Evolutionary conservation across 2,329 filamentous ascomycete genomes (phyloP), one percentile per base, ranked within the genome.

Genomic region (Shiraia sp.): DNA sequence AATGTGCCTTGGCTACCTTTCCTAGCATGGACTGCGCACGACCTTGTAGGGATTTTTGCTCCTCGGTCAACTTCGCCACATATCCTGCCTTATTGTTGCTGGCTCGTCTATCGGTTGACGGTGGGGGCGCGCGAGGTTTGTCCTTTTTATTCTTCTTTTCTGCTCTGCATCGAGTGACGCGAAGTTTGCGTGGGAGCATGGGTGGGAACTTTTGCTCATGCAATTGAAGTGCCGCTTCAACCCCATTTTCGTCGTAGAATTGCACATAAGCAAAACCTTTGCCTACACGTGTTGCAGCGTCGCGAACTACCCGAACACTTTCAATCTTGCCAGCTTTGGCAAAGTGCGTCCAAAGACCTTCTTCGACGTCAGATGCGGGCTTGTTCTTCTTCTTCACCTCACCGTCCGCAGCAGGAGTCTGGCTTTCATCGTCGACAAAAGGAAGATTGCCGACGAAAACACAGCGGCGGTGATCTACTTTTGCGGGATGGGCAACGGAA

Each of bases 211-310:
- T 93, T 76, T 97, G 95, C 49, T 84, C 91, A 66, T 96, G 81
- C 47, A 92, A 82, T 27, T 95, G 79, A 10, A 99, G 79, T 2
- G 93, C 93, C n/a, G 87, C 81, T 71, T 99, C 93, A 32, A 99
- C 92, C 31, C 86, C 78, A 59, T 95, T 96, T 49, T 79, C 82
- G 59, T 97, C 89, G 76, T 86, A 58, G 26, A 99, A 99, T 65
- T 99, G 93, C 12, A 99, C 92, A 62, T 99, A 99, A 49, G 95
- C 95, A 64, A 99, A 90, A 4, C 93, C 93, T 68, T 99, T 99
- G 61, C 93, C 90, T 22, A 99, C 89, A 35, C 95, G 83, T 6
- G 95, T 99, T 55, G 87, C 86, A 49, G 88, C 78, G 63, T 99
- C 93, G 40, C 93, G 84, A 36, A 96, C 82, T 14, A 99, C 90